Evolutionary conservation across 2,329 filamentous ascomycete species (phyloP).

Genomic region (Phialocephala sp.): DNA sequence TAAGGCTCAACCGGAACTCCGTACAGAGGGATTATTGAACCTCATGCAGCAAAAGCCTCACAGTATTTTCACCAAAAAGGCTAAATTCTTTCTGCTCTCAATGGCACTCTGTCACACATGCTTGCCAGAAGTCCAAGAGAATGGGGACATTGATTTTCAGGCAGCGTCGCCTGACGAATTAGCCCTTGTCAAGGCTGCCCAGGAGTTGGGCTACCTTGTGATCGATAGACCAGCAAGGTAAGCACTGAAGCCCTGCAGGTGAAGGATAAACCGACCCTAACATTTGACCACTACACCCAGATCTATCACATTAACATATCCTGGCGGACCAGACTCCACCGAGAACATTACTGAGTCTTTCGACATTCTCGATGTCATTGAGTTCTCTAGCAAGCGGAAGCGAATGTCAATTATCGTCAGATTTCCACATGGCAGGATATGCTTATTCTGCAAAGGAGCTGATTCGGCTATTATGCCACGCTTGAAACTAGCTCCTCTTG

Average conservation of each 20-base stretch:
- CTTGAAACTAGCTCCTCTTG: conserved; percentile 74
- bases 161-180: conserved; percentile 90
- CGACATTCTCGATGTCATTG: conserved; percentile 83
- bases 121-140: conserved; percentile 74
- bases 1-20: conserved; percentile 59
- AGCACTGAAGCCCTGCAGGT: no score
- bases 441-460: conserved; percentile 87
- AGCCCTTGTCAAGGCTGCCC: conserved; percentile 81
- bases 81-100: conserved; percentile 81
- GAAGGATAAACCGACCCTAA: no score
- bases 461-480: conserved; percentile 83
- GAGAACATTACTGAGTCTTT: conserved; percentile 61
- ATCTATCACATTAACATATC: conserved; percentile 60
- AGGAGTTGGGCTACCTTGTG: conserved; percentile 82
- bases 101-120: conserved; percentile 92
- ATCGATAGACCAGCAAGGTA: conserved; percentile 68
- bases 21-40: conserved; percentile 75
- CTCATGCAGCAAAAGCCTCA: conserved; percentile 79
- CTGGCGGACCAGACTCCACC: conserved; percentile 29
- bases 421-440: conserved; percentile 81
- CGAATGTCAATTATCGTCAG: conserved; percentile 88
- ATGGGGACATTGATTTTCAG: conserved; percentile 79
- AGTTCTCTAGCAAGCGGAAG: conserved; percentile 89
- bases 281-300: conserved; percentile 43
- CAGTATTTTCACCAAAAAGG: conserved; percentile 78